Base-by-base conservation (phyloP, 768 basidiomycete species). In the Pleurotus citrinopileatus region DNA sequence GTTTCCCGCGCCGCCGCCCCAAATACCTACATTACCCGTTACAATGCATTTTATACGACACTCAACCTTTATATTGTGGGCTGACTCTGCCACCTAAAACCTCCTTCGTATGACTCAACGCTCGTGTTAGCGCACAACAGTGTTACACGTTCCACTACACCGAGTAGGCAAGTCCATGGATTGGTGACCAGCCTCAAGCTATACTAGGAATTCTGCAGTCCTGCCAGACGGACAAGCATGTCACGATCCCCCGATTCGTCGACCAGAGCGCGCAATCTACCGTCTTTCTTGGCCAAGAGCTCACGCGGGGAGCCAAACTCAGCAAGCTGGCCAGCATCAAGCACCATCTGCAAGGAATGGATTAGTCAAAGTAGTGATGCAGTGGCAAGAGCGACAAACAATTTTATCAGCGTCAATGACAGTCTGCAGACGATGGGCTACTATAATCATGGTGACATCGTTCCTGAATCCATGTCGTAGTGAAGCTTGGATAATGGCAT, bases 371-470 rank as follows among this genome's bases (percentile, higher is more conserved):
- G 63, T 66, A 26, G 22, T 15, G 20, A 13, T 44, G 43, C 25
- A 19, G 22, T 34, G 38, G 66, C 67, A 36, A 48, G 53, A 29
- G 60, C 47, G 34, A 67, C 77, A 42, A 48, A 79, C 74, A 51
- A 79, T 73, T 59, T 73, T 78, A 70, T 82, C 80, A 64, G 85
- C 77, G 68, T 89, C 82, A 66, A 89, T 82, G 46, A 88, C 81
- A 0, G 85, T 87, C 56, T 81, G 78, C 8, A 88, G 72, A 36
- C 85, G 71, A 69, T 90, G 89, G 4, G 89, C 88, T 42, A 91
- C 81, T 4, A 82, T 84, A 26, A 87, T 70, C 25, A 87, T 64
- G 3, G 83, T 85, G 6, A 86, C 73, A 55, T 83, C 83, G 29
- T 77, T 69, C 22, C 71, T 73, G 59, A 89, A 81, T 62, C 86